These are phyloP conservation scores for Myriosclerotinia curreyana DNA, from an alignment of 2,329 filamentous ascomycete species.

Conservation along the genomic window DNA sequence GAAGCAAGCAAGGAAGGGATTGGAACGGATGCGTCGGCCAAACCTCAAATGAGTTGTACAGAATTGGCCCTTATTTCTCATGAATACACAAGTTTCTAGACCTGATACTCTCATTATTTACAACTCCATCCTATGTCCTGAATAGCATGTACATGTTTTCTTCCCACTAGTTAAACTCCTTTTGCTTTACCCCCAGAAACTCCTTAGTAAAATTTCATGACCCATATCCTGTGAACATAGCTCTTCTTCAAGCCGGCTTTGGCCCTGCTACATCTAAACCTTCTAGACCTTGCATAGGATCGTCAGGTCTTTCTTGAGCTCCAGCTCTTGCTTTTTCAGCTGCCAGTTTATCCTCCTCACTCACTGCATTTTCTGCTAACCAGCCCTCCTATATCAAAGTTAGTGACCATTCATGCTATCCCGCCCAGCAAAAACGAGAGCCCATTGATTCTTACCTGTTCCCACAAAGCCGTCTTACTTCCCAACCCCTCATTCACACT, in stretches of 20 bases:
- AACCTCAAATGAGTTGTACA: slow-evolving; percentile 21
- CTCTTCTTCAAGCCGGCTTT: slow-evolving; percentile 60
- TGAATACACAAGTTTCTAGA: slow-evolving; percentile 26
- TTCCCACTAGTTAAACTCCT: slow-evolving; percentile 18
- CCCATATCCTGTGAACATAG: background rate
- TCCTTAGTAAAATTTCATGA: slow-evolving; percentile 25
- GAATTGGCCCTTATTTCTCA: slow-evolving; percentile 27
- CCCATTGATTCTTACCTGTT: slow-evolving; percentile 65
- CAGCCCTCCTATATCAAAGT: slow-evolving; percentile 72
- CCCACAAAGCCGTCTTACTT: slow-evolving; percentile 93
- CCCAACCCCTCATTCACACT: slow-evolving; percentile 82
- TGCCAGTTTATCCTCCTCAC: slow-evolving; percentile 70
- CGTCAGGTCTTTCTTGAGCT: slow-evolving; percentile 57
- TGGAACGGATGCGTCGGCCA: slow-evolving; percentile 14
- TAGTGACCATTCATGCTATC: slow-evolving; percentile 18
- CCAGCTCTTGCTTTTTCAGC: slow-evolving; percentile 52
- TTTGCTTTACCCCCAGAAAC: slow-evolving; percentile 26
- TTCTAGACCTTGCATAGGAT: slow-evolving; percentile 95
- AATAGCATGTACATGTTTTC: slow-evolving; percentile 3
- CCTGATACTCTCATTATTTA: slow-evolving; percentile 9
- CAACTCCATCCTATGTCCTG: background rate
- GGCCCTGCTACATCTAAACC: slow-evolving; percentile 92
- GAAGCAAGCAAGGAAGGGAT: slow-evolving; percentile 19
- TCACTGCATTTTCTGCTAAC: slow-evolving; percentile 81
- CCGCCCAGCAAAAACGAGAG: background rate